Evolutionary conservation across 768 basidiomycete species (phyloP), one percentile per base, ranked within the genome.

Genomic region (Rhizopogon salebrosus): DNA sequence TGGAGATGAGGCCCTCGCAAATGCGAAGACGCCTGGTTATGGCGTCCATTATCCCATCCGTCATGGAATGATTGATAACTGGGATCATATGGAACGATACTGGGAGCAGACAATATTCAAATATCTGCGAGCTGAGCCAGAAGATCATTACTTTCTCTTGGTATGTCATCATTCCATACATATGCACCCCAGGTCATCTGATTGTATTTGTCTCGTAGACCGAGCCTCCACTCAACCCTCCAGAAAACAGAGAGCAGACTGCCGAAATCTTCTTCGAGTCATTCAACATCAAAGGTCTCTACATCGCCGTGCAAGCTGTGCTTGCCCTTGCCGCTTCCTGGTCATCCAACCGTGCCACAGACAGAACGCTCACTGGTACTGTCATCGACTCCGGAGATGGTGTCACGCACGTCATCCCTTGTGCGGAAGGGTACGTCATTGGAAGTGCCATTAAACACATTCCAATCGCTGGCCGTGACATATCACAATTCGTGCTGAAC

Each of bases 81-180:
- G 92, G 92, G 92, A 95, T 68, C 85, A 97, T 60, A 98, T 98
- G 95, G 95, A 98, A 69, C 79, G 95, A 26, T 98, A 94, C 72
- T 99, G 97, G 97, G 94, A 97, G 70, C 95, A 99, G 77, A 92
- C 89, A 59, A 98, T 98, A 80, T 99, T 98, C 85, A 98, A 99
- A 73, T 98, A 98, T 75, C 79, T 99, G 55, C 80, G 95, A 52
- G 95, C 95, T 7, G 97, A 99, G 71, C 97, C 97, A 13, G 97
- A 98, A 72, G 95, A 98, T 72, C 97, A 98, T 70, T 90, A 98
- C 71, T 98, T 99, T 72, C 82, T 98, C 45, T 75, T 99, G 65
- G 95, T 98, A 61, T 69, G 94, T 75, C 24, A 27, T 54, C 20
- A 35, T 31, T 14, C 37, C 6, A 45, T 11, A 20, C 52, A 13